These are phyloP conservation scores for Iris macrosiphon DNA, from an alignment of 106 monocot genomes.

Conservation along the genomic window DNA sequence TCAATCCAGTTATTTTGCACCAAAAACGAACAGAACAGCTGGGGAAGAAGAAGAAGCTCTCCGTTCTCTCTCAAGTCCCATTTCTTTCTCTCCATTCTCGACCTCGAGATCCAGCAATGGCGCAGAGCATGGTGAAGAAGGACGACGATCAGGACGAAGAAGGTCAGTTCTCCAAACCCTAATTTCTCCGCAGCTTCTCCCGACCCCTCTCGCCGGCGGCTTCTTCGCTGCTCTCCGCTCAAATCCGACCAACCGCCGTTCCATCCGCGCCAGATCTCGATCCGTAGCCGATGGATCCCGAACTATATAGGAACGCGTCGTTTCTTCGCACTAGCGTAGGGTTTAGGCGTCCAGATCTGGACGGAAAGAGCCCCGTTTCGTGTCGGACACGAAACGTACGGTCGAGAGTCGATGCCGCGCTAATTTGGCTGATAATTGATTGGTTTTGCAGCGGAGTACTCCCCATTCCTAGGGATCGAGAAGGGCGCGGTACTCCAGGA, in stretches of 20 bases:
- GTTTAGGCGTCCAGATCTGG: constrained; percentile 16
- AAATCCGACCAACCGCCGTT: not conserved
- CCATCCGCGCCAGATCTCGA: constrained; percentile 3
- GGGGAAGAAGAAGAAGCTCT: too few relatives aligned
- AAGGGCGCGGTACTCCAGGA: constrained; percentile 96
- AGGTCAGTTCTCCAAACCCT: constrained; percentile 10
- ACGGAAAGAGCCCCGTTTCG: too few relatives aligned
- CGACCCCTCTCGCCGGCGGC: too few relatives aligned
- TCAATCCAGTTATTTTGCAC: too few relatives aligned
- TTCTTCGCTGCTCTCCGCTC: too few relatives aligned
- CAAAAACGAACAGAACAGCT: too few relatives aligned
- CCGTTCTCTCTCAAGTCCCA: too few relatives aligned
- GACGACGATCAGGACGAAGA: constrained; percentile 72
- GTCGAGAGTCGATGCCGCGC: too few relatives aligned
- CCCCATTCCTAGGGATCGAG: constrained; percentile 94
- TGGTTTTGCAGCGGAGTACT: constrained; percentile 59
- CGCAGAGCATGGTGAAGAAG: constrained; percentile 71
- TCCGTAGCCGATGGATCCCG: constrained; percentile 1
- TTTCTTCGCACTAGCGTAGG: constrained; percentile 10
- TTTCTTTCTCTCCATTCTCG: too few relatives aligned
- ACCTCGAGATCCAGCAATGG: constrained; percentile 23
- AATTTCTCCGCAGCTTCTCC: not conserved
- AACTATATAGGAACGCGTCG: not conserved
- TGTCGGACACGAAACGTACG: too few relatives aligned
- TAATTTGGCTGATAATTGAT: too few relatives aligned